Conservation (phyloP, 305 asterid genomes). For the Solanum hybrid region DNA sequence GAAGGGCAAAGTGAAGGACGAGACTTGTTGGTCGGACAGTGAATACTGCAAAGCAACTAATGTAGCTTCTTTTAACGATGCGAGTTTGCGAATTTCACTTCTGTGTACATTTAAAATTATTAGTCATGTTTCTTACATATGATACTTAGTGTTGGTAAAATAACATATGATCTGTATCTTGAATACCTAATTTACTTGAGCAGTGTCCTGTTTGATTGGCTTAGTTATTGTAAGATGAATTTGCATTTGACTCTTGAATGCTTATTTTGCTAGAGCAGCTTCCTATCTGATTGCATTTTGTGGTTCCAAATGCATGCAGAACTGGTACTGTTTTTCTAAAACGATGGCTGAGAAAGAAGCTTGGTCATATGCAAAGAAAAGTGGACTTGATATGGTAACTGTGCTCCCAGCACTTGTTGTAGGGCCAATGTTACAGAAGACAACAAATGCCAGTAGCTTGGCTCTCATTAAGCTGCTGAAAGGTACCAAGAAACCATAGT, state of each 20-base stretch:
- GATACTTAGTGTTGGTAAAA: not conserved
- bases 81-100: not conserved
- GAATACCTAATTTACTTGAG: not conserved
- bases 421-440: constrained; percentile 64
- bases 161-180: not conserved
- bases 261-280: not conserved
- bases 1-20: constrained; percentile 38
- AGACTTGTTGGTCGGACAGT: constrained; percentile 70
- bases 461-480: constrained; percentile 44
- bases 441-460: constrained; percentile 50
- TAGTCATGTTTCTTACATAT: not conserved
- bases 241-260: not conserved
- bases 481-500: constrained; percentile 26
- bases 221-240: not conserved
- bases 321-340: constrained; percentile 67
- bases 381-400: constrained; percentile 44
- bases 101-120: not conserved
- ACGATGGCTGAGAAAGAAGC: constrained; percentile 64
- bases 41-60: constrained; percentile 60
- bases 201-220: not conserved
- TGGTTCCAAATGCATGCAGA: constrained; percentile 28
- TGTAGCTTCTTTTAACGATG: constrained; percentile 14
- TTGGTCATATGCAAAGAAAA: constrained; percentile 43
- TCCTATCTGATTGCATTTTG: not conserved
- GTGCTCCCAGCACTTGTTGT: constrained; percentile 41